Base-by-base conservation (phyloP, 2,329 filamentous ascomycete species). In the Blumeria hordei region DNA sequence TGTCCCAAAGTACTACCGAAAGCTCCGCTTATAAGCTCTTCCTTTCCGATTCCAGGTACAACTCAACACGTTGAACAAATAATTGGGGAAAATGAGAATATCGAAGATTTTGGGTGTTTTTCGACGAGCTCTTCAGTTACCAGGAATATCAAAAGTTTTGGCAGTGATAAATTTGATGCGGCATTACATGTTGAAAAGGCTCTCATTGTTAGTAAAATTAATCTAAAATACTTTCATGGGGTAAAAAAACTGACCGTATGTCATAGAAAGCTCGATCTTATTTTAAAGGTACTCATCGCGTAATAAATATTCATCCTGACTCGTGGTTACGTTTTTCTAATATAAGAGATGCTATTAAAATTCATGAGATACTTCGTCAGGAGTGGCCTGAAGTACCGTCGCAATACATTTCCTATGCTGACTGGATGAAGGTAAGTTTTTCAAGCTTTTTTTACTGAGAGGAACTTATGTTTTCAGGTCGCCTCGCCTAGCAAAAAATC, bases 1-100 rank as follows among this genome's bases (percentile, higher is more conserved):
- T 75, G 72, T 14, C 81, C 81, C 6, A 59, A 54, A 10, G 16
- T 28, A 45, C 33, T 43, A 54, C 34, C 47, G 43, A 45, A 41
- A 18, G n/a, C 16, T 21, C 35, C 55, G 8, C 16, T 35, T 3
- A n/a, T 52, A 5, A 52, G 37, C 33, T 18, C 49, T 36, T 36
- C 14, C 14, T 37, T 36, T 34, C 49, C 49, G 35, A 52, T 52
- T 16, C 58, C 58, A 14, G 58, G 58, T 1, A 55, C 58, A 18
- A 52, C 43, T 35, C 50, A 58, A 21, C 55, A 57, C 32, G 21
- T 58, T 18, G 50, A 56, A 49, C 41, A 53, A 21, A 54, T 56
- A 33, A 58, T 58, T 34, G 49, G 37, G 14, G 49, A 32, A 36
- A 52, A 52, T 34, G 49, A 52, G 37, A 34, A 16, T 21, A 8